phyloP scores from a whole-genome alignment of 495 filamentous ascomycete genomes.

The Chaetomidium leptoderma region DNA sequence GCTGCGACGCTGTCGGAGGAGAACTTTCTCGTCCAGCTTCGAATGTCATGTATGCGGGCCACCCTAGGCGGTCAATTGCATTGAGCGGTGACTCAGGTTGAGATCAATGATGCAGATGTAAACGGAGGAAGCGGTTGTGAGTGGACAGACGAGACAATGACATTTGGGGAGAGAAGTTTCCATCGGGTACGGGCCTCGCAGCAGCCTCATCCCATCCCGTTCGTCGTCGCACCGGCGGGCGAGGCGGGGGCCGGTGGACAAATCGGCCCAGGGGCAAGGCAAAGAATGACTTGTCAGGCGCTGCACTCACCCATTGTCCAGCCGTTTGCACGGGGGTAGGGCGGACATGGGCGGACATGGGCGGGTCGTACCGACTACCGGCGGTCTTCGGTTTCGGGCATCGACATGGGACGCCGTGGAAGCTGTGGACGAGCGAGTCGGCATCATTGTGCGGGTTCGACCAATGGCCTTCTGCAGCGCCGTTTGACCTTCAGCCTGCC shows the following conservation, averaged over 20 bases:
- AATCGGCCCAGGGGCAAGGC: neutral
- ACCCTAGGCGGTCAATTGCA: constrained; percentile 16
- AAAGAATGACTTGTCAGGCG: constrained; percentile 24
- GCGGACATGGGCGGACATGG: neutral
- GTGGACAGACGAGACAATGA: constrained; percentile 1
- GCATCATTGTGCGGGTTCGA: constrained; percentile 1
- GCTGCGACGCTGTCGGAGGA: neutral
- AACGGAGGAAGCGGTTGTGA: neutral
- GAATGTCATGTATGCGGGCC: neutral
- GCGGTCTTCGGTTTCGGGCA: constrained; percentile 24
- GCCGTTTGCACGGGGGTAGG: constrained; percentile 20
- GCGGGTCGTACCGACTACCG: constrained; percentile 16
- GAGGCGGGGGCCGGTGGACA: neutral
- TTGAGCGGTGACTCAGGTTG: constrained; percentile 8
- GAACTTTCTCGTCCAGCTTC: neutral
- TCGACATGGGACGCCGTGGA: constrained; percentile 23
- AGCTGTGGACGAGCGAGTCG: constrained; percentile 14
- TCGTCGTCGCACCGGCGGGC: neutral
- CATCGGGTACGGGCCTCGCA: constrained; percentile 11
- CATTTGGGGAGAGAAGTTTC: neutral
- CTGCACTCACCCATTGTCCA: constrained; percentile 26
- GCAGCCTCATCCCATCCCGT: constrained; percentile 5
- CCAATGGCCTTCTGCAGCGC: constrained; percentile 23
- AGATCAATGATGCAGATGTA: neutral
- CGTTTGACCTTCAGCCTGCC: constrained; percentile 30